phyloP scores from a whole-genome alignment of 2,329 filamentous ascomycete species.

The Penicillium concentricum region DNA sequence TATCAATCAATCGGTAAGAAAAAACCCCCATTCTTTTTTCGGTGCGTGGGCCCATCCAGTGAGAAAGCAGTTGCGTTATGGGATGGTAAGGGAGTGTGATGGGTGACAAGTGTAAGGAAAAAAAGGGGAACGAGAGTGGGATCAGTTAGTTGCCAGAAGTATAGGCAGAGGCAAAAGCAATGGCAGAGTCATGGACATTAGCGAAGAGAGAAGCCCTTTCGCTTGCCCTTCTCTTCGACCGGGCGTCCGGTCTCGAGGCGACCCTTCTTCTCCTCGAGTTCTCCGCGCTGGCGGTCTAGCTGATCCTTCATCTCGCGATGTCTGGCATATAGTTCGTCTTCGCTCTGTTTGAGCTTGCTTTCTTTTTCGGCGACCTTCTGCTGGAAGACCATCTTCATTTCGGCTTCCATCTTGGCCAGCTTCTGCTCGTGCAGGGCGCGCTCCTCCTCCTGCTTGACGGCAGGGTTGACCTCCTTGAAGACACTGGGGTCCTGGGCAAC shows the following conservation, averaged over 20 bases:
- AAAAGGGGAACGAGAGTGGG: slow-evolving; percentile 20
- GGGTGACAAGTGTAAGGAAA: slow-evolving; percentile 18
- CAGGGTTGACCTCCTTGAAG: slow-evolving; percentile 99
- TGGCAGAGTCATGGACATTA: slow-evolving; percentile 49
- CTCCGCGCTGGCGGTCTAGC: slow-evolving; percentile 87
- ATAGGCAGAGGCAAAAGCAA: neutral
- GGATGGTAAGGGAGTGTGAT: slow-evolving; percentile 24
- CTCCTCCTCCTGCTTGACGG: slow-evolving; percentile 99
- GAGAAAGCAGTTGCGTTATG: slow-evolving; percentile 23
- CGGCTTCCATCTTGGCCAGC: slow-evolving; percentile 99
- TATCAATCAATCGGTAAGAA: slow-evolving; percentile 28
- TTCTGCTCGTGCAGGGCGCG: slow-evolving; percentile 98
- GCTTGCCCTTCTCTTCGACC: slow-evolving; percentile 96
- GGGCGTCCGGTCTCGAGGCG: slow-evolving; percentile 93
- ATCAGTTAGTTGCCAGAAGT: slow-evolving; percentile 14
- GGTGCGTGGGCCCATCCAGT: slow-evolving; percentile 28
- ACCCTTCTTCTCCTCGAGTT: slow-evolving; percentile 97
- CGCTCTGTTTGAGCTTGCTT: slow-evolving; percentile 98
- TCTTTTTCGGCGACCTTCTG: slow-evolving; percentile 99
- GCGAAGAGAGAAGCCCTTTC: slow-evolving; percentile 98
- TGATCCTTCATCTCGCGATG: slow-evolving; percentile 99
- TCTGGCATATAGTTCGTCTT: slow-evolving; percentile 96
- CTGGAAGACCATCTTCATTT: slow-evolving; percentile 99
- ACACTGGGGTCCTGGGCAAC: slow-evolving; percentile 97
- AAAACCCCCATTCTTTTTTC: slow-evolving; percentile 28